These are phyloP conservation scores for Balansia obtecta DNA, from an alignment of 2,329 filamentous ascomycete species.

Conservation along the genomic window DNA sequence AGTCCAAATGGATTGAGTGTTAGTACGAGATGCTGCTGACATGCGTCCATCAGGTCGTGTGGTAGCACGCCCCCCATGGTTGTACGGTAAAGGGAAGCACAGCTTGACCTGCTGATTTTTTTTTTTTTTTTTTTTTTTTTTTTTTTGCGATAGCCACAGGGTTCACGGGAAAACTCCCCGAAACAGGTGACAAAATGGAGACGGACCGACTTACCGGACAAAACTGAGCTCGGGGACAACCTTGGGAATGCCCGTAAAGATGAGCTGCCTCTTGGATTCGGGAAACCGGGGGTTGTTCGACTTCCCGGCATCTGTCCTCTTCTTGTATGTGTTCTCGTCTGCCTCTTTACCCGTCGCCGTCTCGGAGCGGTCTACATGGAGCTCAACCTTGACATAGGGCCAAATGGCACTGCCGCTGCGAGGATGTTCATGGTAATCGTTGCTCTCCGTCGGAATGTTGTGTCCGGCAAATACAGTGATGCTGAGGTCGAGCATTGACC, in stretches of 20 bases:
- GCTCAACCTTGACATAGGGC: conserved; percentile 65
- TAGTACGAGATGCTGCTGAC: conserved; percentile 7
- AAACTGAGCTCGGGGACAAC: conserved; percentile 62
- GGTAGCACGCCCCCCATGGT: not conserved
- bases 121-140: not conserved
- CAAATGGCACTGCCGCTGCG: conserved; percentile 33
- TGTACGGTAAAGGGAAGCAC: not conserved
- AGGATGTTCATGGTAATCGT: conserved; percentile 18
- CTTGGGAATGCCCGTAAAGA: conserved; percentile 44
- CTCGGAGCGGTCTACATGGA: conserved; percentile 59
- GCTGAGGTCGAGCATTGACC: conserved; percentile 49
- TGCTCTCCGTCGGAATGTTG: conserved; percentile 35
- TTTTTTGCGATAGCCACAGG: not conserved
- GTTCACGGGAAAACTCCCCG: too few species aligned
- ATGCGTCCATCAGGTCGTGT: not conserved
- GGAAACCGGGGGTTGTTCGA: conserved; percentile 55
- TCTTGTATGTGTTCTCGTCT: conserved; percentile 46
- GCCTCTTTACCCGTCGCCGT: conserved; percentile 18
- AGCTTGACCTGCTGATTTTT: not conserved
- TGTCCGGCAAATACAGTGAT: conserved; percentile 70
- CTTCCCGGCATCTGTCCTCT: conserved; percentile 40
- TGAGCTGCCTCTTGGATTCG: conserved; percentile 34
- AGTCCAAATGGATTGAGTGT: conserved; percentile 6
- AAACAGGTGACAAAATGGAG: not conserved
- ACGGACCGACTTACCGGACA: conserved; percentile 43